A percentile compares a stretch with the other conserved stretches of the same genome.
Evolutionary conservation across 495 filamentous ascomycete genomes (phyloP).

Genomic region (Aspergillus funiculosus): DNA sequence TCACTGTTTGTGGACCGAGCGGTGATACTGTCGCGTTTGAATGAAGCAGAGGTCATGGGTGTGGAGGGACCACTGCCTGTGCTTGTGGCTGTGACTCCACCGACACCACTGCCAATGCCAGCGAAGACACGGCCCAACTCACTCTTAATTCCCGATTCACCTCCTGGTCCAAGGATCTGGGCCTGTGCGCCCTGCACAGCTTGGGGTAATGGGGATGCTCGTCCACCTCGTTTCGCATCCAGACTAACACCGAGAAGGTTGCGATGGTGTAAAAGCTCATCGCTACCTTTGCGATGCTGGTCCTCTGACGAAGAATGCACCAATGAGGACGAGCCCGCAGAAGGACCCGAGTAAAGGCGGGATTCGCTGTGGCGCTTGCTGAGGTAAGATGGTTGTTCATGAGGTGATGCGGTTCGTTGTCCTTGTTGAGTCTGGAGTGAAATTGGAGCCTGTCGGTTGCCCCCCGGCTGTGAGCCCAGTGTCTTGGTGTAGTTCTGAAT

Average conservation of each 20-base stretch:
- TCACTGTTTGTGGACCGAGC: slow-evolving; percentile 36
- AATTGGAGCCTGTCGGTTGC: slow-evolving; percentile 26
- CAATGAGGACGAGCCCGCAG: slow-evolving; percentile 23
- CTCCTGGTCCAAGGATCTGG: slow-evolving; percentile 64
- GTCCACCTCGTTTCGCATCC: slow-evolving; percentile 45
- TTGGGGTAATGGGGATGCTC: slow-evolving; percentile 77
- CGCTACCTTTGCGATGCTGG: slow-evolving; percentile 52
- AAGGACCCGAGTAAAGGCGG: slow-evolving; percentile 25
- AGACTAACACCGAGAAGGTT: slow-evolving; percentile 40
- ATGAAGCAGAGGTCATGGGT: slow-evolving; percentile 52
- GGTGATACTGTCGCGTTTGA: slow-evolving; percentile 40
- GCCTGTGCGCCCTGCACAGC: slow-evolving; percentile 88
- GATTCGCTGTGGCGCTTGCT: slow-evolving; percentile 32
- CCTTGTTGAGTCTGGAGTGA: slow-evolving; percentile 34
- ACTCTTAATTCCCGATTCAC: slow-evolving; percentile 81
- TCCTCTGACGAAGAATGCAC: slow-evolving; percentile 30
- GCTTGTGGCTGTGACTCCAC: slow-evolving; percentile 51
- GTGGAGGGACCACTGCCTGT: slow-evolving; percentile 51
- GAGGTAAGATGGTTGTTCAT: slow-evolving; percentile 32
- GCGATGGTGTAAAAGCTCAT: slow-evolving; percentile 45
- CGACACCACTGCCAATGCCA: slow-evolving; percentile 80
- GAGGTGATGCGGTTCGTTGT: slow-evolving; percentile 33
- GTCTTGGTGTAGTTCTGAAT: slow-evolving; percentile 47
- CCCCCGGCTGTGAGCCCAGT: slow-evolving; percentile 38
- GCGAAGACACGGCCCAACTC: slow-evolving; percentile 90